Conservation (phyloP, 441 rosid genomes). For the Metrosideros polymorpha region DNA sequence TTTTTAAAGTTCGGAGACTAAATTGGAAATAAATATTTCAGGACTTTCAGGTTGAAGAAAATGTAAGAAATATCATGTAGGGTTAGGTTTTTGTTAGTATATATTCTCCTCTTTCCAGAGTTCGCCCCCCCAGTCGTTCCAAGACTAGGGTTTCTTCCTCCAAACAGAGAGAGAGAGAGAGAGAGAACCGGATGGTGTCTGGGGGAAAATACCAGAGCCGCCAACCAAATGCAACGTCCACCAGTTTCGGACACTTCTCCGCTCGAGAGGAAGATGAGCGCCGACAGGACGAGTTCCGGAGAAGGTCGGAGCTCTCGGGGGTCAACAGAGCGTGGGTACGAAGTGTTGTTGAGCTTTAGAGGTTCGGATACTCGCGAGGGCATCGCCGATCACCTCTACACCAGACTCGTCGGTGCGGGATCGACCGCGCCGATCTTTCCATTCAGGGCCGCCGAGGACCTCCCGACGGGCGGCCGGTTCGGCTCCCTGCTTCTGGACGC, state of each 20-base stretch:
- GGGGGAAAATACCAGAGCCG: not conserved
- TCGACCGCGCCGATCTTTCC: too few species aligned
- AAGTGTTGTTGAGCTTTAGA: not conserved
- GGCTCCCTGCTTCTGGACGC: not conserved
- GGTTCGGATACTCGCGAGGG: not conserved
- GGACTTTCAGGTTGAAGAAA: not conserved
- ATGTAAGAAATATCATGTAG: not conserved
- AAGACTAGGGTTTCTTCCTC: not conserved
- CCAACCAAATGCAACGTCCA: not conserved
- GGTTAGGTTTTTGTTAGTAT: not conserved
- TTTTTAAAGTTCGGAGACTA: not conserved
- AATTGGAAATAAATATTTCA: not conserved
- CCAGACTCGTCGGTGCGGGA: too few species aligned
- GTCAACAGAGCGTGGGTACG: not conserved
- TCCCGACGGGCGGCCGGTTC: not conserved
- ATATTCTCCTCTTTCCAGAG: not conserved
- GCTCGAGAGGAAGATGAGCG: not conserved
- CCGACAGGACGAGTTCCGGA: not conserved
- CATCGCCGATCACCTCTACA: not conserved
- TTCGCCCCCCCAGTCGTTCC: not conserved
- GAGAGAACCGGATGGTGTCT: not conserved
- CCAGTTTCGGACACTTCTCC: too few species aligned
- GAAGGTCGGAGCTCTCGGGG: not conserved
- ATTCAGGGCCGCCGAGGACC: not conserved
- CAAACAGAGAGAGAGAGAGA: not conserved